These are phyloP conservation scores for Penicillium cosmopolitanum DNA, from an alignment of 495 filamentous ascomycete species.

Conservation along the genomic window DNA sequence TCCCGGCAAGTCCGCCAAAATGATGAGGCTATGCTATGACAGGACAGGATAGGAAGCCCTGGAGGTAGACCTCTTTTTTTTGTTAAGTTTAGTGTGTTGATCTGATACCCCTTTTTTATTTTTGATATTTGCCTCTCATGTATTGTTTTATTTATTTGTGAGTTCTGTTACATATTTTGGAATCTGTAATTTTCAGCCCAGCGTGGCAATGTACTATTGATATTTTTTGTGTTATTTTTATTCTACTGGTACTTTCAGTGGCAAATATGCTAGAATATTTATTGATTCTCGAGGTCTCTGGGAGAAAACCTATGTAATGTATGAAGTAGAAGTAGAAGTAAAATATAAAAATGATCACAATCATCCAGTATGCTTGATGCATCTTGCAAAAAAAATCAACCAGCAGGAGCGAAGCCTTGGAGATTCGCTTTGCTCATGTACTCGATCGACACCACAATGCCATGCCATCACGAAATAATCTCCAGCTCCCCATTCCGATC, in stretches of 20 bases:
- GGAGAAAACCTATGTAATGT: too few species aligned
- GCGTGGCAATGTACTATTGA: constrained; percentile 1
- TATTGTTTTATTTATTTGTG: constrained; percentile 20
- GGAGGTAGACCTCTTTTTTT: constrained; percentile 12
- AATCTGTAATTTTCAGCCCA: background rate
- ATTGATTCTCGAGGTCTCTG: background rate
- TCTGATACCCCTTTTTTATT: constrained; percentile 35
- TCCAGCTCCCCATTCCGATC: constrained; percentile 73
- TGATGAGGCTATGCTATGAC: constrained; percentile 11
- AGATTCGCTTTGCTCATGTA: too few species aligned
- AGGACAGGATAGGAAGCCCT: too few species aligned
- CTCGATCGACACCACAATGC: too few species aligned
- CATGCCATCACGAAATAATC: constrained; percentile 63
- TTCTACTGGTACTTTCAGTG: background rate
- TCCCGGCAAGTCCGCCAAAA: constrained; percentile 8
- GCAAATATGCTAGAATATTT: background rate
- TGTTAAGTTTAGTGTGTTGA: constrained; percentile 19
- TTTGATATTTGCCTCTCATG: constrained; percentile 2
- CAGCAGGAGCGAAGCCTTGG: too few species aligned
- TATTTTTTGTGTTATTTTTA: background rate
- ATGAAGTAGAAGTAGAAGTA: too few species aligned
- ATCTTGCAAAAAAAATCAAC: constrained; percentile 10
- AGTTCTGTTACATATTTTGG: constrained; percentile 5
- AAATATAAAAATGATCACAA: background rate
- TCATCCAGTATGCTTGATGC: background rate